Conservation (phyloP, 2,329 filamentous ascomycete species). For the Drechslera avenae region DNA sequence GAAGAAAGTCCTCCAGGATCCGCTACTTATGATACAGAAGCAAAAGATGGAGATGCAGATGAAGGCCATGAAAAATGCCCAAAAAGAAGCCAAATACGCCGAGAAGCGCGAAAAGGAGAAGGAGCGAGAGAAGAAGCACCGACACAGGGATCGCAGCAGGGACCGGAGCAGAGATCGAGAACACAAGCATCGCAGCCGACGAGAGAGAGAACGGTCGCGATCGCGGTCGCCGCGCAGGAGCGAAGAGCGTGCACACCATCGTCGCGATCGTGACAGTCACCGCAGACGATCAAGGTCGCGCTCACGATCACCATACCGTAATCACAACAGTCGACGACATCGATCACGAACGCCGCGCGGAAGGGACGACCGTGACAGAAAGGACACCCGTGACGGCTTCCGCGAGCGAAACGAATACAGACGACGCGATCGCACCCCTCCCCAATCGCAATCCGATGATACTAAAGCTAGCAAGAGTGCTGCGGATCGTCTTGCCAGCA, state of each 20-base stretch:
- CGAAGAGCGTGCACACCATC: slow-evolving; percentile 26
- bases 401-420: slow-evolving; percentile 23
- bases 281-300: slow-evolving; percentile 29
- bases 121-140: slow-evolving; percentile 56
- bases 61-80: slow-evolving; percentile 64
- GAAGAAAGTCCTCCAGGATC: slow-evolving; percentile 86
- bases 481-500: slow-evolving; percentile 40
- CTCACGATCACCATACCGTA: slow-evolving; percentile 18
- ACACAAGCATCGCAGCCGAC: slow-evolving; percentile 33
- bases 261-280: slow-evolving; percentile 23
- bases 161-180: slow-evolving; percentile 29
- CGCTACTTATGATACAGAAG: slow-evolving; percentile 88
- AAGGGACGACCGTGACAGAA: slow-evolving; percentile 16
- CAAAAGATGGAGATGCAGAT: slow-evolving; percentile 70
- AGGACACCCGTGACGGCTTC: slow-evolving; percentile 17
- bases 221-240: slow-evolving; percentile 44
- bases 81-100: slow-evolving; percentile 46
- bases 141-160: slow-evolving; percentile 37
- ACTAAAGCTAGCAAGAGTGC: slow-evolving; percentile 21
- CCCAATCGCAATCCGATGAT: slow-evolving; percentile 13
- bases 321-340: slow-evolving; percentile 9
- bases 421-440: slow-evolving; percentile 30
- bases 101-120: slow-evolving; percentile 44
- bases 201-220: slow-evolving; percentile 46
- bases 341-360: slow-evolving; percentile 31